Conservation (phyloP, 2,329 filamentous ascomycete species). For the Ceratocystis eucalypticola region DNA sequence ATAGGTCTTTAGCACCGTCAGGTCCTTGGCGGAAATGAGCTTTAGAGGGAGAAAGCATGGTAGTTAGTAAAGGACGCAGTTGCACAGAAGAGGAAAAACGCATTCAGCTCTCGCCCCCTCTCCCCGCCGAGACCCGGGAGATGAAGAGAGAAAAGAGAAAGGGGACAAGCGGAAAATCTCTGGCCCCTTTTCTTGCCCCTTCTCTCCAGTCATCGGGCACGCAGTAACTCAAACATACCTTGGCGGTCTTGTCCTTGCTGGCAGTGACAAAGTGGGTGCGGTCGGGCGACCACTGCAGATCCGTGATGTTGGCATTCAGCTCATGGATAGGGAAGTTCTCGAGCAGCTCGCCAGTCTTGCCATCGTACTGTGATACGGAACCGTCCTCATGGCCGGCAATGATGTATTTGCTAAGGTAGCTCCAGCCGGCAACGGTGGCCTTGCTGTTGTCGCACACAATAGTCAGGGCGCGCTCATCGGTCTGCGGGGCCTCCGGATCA, state of each 20-base stretch:
- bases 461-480: conserved; percentile 64
- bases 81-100: background rate
- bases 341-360: conserved; percentile 74
- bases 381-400: conserved; percentile 96
- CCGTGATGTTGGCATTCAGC: conserved; percentile 67
- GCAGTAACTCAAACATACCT: conserved; percentile 39
- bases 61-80: background rate
- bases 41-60: conserved; percentile 24
- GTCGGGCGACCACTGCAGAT: conserved; percentile 89
- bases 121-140: too few species aligned
- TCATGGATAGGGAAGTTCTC: conserved; percentile 73
- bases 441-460: conserved; percentile 95
- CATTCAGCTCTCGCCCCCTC: background rate
- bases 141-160: too few species aligned
- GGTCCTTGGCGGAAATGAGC: conserved; percentile 73
- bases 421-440: conserved; percentile 94
- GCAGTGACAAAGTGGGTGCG: conserved; percentile 97
- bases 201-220: background rate
- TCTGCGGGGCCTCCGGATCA: conserved; percentile 72
- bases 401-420: conserved; percentile 88
- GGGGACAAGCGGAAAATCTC: too few species aligned
- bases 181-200: too few species aligned
- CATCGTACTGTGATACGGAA: conserved; percentile 79
- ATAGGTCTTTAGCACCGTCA: conserved; percentile 89
- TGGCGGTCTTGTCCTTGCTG: conserved; percentile 94